Conservation (phyloP, 2,329 filamentous ascomycete species). For the Fusarium metavorans region DNA sequence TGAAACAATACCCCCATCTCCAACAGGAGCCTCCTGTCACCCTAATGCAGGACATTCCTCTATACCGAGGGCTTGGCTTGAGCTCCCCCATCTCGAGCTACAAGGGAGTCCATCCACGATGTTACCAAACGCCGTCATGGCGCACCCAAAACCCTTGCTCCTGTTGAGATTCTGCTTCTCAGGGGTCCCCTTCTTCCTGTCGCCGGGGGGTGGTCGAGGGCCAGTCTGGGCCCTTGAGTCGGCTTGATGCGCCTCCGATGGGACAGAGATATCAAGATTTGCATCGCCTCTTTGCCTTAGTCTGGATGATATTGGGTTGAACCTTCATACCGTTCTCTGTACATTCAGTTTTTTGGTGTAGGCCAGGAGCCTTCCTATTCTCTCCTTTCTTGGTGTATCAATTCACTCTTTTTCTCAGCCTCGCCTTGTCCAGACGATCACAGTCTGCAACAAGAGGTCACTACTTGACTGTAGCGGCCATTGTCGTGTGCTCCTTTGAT, state of each 20-base stretch:
- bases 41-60: conserved; percentile 32
- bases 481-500: conserved; percentile 14
- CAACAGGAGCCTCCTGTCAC: conserved; percentile 1
- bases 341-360: conserved; percentile 25
- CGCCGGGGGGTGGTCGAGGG: conserved; percentile 15
- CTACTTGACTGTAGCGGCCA: not conserved
- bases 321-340: conserved; percentile 32
- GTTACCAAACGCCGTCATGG: conserved; percentile 37
- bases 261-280: conserved; percentile 33
- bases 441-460: conserved; percentile 7
- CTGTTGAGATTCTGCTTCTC: conserved; percentile 24
- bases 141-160: conserved; percentile 31
- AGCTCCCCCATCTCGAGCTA: conserved; percentile 21
- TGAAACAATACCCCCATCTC: conserved; percentile 37
- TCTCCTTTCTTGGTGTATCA: conserved; percentile 16
- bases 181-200: conserved; percentile 9
- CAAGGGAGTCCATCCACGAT: conserved; percentile 30
- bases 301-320: conserved; percentile 17
- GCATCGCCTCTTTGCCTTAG: conserved; percentile 29
- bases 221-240: conserved; percentile 25
- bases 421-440: conserved; percentile 13
- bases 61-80: conserved; percentile 25
- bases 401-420: conserved; percentile 16
- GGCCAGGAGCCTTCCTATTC: conserved; percentile 34
- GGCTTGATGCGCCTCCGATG: conserved; percentile 32